A percentile compares a stretch with the other conserved stretches of the same genome.
Evolutionary conservation across 106 monocot species (phyloP).

Genomic region (Acorus calamus): DNA sequence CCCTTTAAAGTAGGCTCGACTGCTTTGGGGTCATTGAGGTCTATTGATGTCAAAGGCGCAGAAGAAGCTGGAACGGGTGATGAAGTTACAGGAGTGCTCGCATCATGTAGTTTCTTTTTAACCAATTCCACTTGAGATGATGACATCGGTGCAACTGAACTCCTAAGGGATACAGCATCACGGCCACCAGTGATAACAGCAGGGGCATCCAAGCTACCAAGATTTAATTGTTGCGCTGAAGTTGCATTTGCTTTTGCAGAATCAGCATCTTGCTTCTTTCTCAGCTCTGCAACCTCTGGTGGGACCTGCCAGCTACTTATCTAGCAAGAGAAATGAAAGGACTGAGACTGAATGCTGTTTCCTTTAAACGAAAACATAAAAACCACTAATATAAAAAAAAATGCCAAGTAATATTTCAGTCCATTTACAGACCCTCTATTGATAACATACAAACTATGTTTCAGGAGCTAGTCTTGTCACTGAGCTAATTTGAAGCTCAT

Average conservation of each 20-base stretch:
- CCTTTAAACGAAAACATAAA: too few species aligned
- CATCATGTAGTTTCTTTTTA: slow-evolving; percentile 96
- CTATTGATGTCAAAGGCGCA: slow-evolving; percentile 17
- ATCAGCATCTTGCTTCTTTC: slow-evolving; percentile 38
- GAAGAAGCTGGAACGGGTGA: slow-evolving; percentile 34
- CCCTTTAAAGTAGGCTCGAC: slow-evolving; percentile 38
- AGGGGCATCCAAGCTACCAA: slow-evolving; percentile 30
- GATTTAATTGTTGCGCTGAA: slow-evolving; percentile 21
- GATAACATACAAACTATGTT: too few species aligned
- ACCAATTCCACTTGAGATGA: slow-evolving; percentile 89
- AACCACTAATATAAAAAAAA: too few species aligned
- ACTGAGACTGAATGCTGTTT: background rate
- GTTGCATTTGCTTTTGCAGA: slow-evolving; percentile 23
- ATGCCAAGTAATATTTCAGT: too few species aligned
- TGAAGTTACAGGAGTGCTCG: slow-evolving; percentile 34
- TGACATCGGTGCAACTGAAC: slow-evolving; percentile 35
- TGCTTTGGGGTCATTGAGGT: slow-evolving; percentile 42
- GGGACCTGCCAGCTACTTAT: slow-evolving; percentile 97
- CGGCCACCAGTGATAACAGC: slow-evolving; percentile 66
- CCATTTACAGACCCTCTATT: too few species aligned
- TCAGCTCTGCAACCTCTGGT: slow-evolving; percentile 51
- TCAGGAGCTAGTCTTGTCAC: too few species aligned
- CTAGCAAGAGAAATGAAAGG: slow-evolving; percentile 15
- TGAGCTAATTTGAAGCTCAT: too few species aligned
- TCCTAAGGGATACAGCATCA: slow-evolving; percentile 44